phyloP scores from a whole-genome alignment of 495 filamentous ascomycete genomes.

The Cairneyella variabilis region DNA sequence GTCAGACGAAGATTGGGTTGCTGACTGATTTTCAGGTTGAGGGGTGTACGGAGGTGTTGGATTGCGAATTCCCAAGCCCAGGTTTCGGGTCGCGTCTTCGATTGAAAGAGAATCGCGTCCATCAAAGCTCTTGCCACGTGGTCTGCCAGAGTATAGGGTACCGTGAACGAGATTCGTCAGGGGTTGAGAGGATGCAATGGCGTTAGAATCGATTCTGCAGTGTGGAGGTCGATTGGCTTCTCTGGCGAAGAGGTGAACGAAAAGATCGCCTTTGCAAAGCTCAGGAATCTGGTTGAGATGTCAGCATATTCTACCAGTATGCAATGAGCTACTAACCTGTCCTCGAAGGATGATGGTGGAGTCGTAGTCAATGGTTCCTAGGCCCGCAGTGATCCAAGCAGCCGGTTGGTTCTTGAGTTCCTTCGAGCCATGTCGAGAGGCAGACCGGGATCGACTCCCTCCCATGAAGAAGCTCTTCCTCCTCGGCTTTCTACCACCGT shows the following conservation, averaged over 20 bases:
- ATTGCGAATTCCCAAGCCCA: conserved; percentile 31
- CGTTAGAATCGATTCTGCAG: conserved; percentile 70
- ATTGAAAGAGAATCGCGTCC: conserved; percentile 19
- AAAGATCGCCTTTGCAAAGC: conserved; percentile 88
- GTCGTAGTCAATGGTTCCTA: conserved; percentile 59
- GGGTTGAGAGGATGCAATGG: conserved; percentile 65
- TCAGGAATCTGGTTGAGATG: conserved; percentile 61
- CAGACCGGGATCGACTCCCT: conserved; percentile 26
- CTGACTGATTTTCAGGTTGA: not conserved
- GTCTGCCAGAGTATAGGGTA: conserved; percentile 40
- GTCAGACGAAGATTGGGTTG: conserved; percentile 15
- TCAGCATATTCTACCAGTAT: conserved; percentile 1
- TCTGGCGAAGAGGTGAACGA: conserved; percentile 75
- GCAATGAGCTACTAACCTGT: conserved; percentile 47
- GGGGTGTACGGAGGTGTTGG: not conserved
- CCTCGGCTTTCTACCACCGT: conserved; percentile 28
- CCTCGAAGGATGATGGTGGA: conserved; percentile 50
- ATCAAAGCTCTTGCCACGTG: conserved; percentile 12
- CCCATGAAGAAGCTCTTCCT: conserved; percentile 54
- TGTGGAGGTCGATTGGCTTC: conserved; percentile 64
- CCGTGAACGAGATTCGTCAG: conserved; percentile 68
- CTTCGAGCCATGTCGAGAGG: not conserved
- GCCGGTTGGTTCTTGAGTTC: conserved; percentile 8
- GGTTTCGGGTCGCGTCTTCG: conserved; percentile 38
- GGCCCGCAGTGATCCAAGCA: conserved; percentile 62